Evolutionary conservation across 306 rosid species (phyloP), one percentile per base, ranked within the genome.

Genomic region (Gastrolobium villosum): DNA sequence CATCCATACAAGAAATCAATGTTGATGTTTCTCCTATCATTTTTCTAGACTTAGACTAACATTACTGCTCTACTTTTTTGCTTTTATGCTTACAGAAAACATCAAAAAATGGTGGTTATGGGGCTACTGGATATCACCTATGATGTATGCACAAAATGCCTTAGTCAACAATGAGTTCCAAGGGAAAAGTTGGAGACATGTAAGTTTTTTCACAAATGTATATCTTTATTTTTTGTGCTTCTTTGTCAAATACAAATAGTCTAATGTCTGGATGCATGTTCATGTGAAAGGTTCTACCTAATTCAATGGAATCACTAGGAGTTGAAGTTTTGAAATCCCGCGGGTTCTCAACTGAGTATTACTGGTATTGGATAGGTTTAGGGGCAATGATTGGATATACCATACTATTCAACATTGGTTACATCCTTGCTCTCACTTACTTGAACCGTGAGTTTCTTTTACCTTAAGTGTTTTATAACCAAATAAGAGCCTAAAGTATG

Each of bases 341-440:
- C 0, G 88, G 83, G 5, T 67, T 87, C 43, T 74, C 65, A 40
- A 26, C 64, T 1, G 15, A 75, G 14, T 64, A 84, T 36, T 68
- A 68, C 53, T 87, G 90, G 90, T 84, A 65, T 32, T 87, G 90
- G 90, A 78, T 87, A 74, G 75, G 88, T 7, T n/a, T 81, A 14
- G 82, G 54, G 3, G 88, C 78, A 43, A 32, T 84, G 65, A 8
- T 78, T 26, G 84, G 82, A 44, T 87, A 50, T 48, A 7, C 53
- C 31, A 0, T 84, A 26, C 55, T 81, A 2, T 78, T 74, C 50
- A 81, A 84, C 75, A 3, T 76, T 11, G 13, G 26, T 20, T 20
- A 20, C 26, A 20, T 20, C 26, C 26, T 20, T 20, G 26, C 26
- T 20, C 26, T 20, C 26, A 20, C 26, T 20, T 20, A 20, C 26